Evolutionary conservation across 192 early-diverging fungal genomes (phyloP).

Genomic region (Linnemannia schmuckeri): DNA sequence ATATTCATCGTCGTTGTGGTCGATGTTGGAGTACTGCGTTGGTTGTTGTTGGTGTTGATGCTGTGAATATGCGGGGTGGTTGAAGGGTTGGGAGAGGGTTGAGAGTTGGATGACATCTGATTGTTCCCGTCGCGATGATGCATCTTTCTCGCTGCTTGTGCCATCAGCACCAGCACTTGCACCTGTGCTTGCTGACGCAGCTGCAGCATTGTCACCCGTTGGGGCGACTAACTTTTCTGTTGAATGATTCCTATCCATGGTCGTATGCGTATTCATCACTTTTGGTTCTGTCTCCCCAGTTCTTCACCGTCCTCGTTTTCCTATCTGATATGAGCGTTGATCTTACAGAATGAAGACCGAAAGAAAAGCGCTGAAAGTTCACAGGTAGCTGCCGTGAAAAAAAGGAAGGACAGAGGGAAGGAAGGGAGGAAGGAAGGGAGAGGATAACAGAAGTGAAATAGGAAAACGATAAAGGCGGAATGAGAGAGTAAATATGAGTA

Average conservation of each 20-base stretch:
- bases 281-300: neutral
- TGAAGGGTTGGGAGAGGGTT: neutral
- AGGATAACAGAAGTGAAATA: neutral
- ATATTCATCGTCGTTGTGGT: conserved; percentile 23
- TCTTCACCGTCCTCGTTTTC: neutral
- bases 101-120: neutral
- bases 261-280: neutral
- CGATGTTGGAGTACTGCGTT: neutral
- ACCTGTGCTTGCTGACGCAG: neutral
- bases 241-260: neutral
- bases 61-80: neutral
- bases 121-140: neutral
- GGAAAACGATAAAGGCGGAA: neutral
- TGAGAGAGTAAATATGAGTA: neutral
- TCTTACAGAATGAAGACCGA: neutral
- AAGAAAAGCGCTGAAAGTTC: neutral
- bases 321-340: neutral
- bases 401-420: neutral
- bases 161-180: neutral
- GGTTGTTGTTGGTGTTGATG: neutral
- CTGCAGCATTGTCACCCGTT: neutral
- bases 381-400: neutral
- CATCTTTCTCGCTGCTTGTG: neutral
- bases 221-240: neutral
- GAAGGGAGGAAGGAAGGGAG: conserved; percentile 1